Percentiles rank a stretch among this genome's conserved stretches.
These are phyloP conservation scores for Sambucus nigra DNA, from an alignment of 129 eudicot species.

Conservation along the genomic window DNA sequence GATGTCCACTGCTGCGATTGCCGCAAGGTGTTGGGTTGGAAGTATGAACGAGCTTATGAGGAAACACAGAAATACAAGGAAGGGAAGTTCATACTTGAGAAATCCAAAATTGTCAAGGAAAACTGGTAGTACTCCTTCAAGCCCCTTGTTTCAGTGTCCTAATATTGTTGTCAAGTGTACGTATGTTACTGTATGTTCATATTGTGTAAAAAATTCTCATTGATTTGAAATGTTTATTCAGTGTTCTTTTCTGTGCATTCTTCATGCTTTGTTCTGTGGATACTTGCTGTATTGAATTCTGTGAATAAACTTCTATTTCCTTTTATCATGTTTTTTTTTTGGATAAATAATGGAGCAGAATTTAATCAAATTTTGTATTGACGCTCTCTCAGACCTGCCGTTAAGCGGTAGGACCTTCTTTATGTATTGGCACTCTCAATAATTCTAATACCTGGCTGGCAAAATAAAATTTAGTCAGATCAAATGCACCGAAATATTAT, in stretches of 20 bases:
- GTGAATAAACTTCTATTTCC: slow-evolving; percentile 6
- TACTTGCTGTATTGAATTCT: slow-evolving; percentile 3
- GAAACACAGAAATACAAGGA: slow-evolving; percentile 33
- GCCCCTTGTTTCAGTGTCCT: neutral
- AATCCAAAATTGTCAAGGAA: slow-evolving; percentile 25
- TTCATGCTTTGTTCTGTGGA: neutral
- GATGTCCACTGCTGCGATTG: slow-evolving; percentile 36
- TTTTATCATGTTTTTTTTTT: neutral
- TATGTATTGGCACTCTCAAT: no score
- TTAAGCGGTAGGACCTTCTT: no score
- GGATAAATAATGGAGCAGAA: neutral
- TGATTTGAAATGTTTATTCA: slow-evolving; percentile 13
- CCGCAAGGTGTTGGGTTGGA: slow-evolving; percentile 34
- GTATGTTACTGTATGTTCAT: neutral
- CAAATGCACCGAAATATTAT: no score
- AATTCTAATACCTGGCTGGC: no score
- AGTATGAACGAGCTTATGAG: slow-evolving; percentile 27
- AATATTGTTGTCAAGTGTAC: slow-evolving; percentile 1
- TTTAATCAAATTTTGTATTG: neutral
- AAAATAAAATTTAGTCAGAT: no score
- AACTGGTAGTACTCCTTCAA: slow-evolving; percentile 23
- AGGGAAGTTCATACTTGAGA: slow-evolving; percentile 32
- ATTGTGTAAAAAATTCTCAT: neutral
- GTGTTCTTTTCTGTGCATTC: slow-evolving; percentile 9
- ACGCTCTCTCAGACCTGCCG: no score